phyloP scores from a whole-genome alignment of 805 yeast species.

The Kluyveromyces aestuarii region DNA sequence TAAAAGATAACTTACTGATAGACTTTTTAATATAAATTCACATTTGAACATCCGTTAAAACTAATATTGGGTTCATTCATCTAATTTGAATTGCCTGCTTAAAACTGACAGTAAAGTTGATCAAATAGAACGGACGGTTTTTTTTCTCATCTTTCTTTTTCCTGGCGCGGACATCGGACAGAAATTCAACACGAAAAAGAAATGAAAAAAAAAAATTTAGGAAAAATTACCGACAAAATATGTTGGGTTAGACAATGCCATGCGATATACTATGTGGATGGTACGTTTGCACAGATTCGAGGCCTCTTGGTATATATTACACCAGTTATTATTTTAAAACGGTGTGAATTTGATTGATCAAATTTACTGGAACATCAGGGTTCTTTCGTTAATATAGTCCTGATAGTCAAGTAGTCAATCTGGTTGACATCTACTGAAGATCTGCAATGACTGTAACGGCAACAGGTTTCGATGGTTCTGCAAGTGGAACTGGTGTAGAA shows the following conservation, averaged over 20 bases:
- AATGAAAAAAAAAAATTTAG: no score
- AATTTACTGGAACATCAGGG: not conserved
- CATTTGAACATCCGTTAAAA: not conserved
- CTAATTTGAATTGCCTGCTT: no score
- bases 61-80: no score
- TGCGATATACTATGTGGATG: not conserved
- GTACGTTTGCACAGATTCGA: no score
- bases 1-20: no score
- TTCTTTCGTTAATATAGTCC: not conserved
- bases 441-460: slow-evolving; percentile 67
- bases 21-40: no score
- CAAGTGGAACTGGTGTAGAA: slow-evolving; percentile 67
- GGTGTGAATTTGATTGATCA: not conserved
- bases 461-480: slow-evolving; percentile 50
- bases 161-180: not conserved
- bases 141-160: not conserved
- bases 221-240: slow-evolving; percentile 1
- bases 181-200: not conserved
- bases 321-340: no score
- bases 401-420: slow-evolving; percentile 41
- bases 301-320: no score
- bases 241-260: not conserved
- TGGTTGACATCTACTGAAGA: slow-evolving; percentile 55
- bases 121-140: no score
- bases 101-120: no score